Base-by-base conservation (phyloP, 352 stramenopile genomes). In the Globisporangium rhizosaccharum region DNA sequence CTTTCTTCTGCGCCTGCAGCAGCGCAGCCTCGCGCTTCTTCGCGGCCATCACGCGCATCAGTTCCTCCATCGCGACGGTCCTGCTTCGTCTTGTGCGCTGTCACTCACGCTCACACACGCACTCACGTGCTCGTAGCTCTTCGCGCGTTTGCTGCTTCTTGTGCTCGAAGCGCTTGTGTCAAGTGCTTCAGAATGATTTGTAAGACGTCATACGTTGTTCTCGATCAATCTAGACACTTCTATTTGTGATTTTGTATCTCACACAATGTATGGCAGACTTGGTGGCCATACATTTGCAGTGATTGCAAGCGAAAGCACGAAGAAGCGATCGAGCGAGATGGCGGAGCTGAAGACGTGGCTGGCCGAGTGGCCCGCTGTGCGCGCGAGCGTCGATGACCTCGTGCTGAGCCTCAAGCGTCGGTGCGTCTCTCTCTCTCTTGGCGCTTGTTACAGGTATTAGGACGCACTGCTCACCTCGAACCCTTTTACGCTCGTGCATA, bases 341-440 rank as follows among this genome's bases (percentile, higher is more conserved):
- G 25, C 70, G 61, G 71, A 83, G 58, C 69, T 90, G 23, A 68
- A 85, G 66, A 60, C 83, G 25, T 92, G 85, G 85, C 76, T 94
- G 59, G 70, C 72, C 25, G 81, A 88, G 49, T 92, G 85, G 81
- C 85, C 85, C 1, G 70, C 63, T n/a, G 83, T 94, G 51, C 76
- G 70, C 59, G 73, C 74, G 7, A 70, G 79, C 28, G 78, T 92
- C 23, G 79, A 92, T 30, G 79, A 87, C 44, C 65, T 94, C 23
- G 71, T 94, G 55, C 69, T 94, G 48, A 80, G 78, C 60, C 78
- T 94, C 33, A 92, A 94, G 72, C 77, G 85, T 53, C 83, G 80
- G 73, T 87, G 48, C 1, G 70, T 68, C 23, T 20, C 28, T 18
- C 48, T 59, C 17, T 42, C 45, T 39, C 10, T 39, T 39, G 33